Conservation (phyloP, 164 flowering plant genomes). For the Magnolia officinalis region DNA sequence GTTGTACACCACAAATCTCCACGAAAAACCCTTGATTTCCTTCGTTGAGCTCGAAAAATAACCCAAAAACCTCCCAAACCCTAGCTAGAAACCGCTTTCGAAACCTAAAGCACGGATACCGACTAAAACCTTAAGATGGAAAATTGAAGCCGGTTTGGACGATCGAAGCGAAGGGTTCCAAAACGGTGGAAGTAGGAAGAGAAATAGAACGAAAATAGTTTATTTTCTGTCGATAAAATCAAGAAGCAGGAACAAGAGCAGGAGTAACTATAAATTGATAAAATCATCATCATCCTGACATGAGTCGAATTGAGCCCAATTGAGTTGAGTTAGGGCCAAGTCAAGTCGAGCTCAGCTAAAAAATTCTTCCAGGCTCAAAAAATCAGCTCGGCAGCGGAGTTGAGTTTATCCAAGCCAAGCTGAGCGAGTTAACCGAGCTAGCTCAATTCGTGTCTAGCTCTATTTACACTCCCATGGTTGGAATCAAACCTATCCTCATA, state of each 20-base stretch:
- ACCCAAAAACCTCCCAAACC: not conserved
- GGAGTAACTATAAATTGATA: not conserved
- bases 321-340: no score
- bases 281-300: not conserved
- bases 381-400: no score
- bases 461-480: no score
- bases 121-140: constrained; percentile 12
- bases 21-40: constrained; percentile 3
- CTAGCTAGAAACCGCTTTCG: constrained; percentile 3
- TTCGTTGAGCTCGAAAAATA: constrained; percentile 32
- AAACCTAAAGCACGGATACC: not conserved
- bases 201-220: not conserved
- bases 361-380: no score
- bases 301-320: no score
- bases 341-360: no score
- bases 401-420: no score
- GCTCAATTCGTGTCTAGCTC: no score
- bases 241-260: no score
- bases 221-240: not conserved
- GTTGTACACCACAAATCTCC: constrained; percentile 36
- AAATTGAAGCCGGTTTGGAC: not conserved
- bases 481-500: no score
- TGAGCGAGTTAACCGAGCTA: no score
- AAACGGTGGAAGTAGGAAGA: not conserved
- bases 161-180: not conserved